A percentile compares a stretch with the other conserved stretches of the same genome.
These are phyloP conservation scores for Cercospora brassicicola DNA, from an alignment of 2,329 filamentous ascomycete genomes.

Conservation along the genomic window DNA sequence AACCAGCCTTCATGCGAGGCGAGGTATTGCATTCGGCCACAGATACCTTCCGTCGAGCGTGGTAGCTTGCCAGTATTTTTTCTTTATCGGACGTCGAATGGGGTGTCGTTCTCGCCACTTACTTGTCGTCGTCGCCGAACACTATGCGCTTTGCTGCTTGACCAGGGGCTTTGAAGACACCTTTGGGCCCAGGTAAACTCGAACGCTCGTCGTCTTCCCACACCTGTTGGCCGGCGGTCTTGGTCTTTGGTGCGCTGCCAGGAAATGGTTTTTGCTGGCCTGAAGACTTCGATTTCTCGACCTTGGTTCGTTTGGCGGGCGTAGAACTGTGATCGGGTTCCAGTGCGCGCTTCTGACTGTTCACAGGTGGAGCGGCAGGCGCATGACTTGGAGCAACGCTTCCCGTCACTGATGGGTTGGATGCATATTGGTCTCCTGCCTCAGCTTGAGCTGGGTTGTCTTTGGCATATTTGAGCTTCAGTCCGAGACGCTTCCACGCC, in stretches of 20 bases:
- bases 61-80: background rate
- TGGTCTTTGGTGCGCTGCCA: constrained; percentile 7
- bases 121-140: constrained; percentile 28
- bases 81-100: background rate
- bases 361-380: background rate
- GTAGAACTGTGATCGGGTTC: constrained; percentile 10
- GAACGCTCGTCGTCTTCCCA: constrained; percentile 11
- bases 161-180: constrained; percentile 20
- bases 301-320: constrained; percentile 19
- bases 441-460: constrained; percentile 28
- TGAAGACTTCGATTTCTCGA: background rate
- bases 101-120: constrained; percentile 13
- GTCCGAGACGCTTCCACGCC: constrained; percentile 61
- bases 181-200: constrained; percentile 17
- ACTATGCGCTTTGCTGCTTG: constrained; percentile 25
- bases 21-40: background rate
- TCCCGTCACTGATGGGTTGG: constrained; percentile 3
- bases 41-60: background rate
- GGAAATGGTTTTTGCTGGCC: constrained; percentile 10
- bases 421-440: constrained; percentile 4
- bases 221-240: constrained; percentile 4
- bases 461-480: constrained; percentile 59
- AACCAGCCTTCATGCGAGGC: background rate
- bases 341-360: constrained; percentile 10
- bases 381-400: background rate